Percentiles rank a stretch among this genome's conserved stretches.
Evolutionary conservation across 768 basidiomycete genomes (phyloP).

Genomic region (Trametes cubensis): DNA sequence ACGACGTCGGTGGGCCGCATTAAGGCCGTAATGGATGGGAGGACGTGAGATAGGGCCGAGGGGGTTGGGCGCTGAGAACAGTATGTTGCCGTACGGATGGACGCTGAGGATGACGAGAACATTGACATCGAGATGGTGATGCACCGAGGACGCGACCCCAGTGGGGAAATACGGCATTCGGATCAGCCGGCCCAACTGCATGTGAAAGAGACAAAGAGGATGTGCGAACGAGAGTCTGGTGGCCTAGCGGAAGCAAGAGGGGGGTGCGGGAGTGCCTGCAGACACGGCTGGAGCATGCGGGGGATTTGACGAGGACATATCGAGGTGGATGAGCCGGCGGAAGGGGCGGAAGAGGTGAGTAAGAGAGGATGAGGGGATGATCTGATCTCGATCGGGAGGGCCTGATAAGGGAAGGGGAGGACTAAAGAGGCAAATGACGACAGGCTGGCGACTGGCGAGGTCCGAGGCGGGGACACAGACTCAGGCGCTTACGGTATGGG

Average conservation of each 20-base stretch:
- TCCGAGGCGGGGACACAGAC: slow-evolving; percentile 1
- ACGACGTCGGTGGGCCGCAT: slow-evolving; percentile 4
- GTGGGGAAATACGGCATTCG: background rate
- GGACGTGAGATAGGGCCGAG: background rate
- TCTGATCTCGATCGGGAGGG: slow-evolving; percentile 17
- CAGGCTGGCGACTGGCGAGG: slow-evolving; percentile 5
- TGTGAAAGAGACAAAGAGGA: background rate
- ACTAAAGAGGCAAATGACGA: slow-evolving; percentile 16
- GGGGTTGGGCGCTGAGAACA: background rate
- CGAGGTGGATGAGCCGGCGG: background rate
- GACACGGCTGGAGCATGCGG: background rate
- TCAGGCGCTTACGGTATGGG: slow-evolving; percentile 1
- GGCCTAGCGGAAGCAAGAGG: background rate
- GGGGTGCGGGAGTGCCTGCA: background rate
- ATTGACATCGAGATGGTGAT: slow-evolving; percentile 17
- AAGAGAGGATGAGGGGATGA: background rate
- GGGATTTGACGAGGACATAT: background rate
- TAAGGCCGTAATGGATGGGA: slow-evolving; percentile 4
- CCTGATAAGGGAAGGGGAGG: slow-evolving; percentile 7
- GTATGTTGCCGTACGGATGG: background rate
- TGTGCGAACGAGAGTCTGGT: background rate
- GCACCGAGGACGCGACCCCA: background rate
- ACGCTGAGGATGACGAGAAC: background rate
- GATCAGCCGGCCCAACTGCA: background rate
- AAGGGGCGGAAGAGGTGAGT: background rate